Evolutionary conservation across 2,329 filamentous ascomycete species (phyloP), one percentile per base, ranked within the genome.

Genomic region (Fusarium buxicola): DNA sequence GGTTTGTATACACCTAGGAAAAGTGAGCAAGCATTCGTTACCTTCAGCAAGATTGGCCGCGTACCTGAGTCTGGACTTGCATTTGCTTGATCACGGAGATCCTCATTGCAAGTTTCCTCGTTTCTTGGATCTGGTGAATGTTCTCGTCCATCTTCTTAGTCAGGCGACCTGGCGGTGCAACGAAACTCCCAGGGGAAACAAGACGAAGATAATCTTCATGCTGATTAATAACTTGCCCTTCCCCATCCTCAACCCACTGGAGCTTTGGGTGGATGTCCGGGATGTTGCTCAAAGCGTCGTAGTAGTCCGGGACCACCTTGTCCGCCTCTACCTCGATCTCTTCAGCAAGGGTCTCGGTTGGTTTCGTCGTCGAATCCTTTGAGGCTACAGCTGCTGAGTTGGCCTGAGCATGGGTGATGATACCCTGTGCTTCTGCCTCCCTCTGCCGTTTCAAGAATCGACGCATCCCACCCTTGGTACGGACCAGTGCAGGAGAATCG

Each of bases 31-130:
- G 46, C 18, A 30, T 52, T 18, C 35, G 30, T 25, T 12, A 35
- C 5, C 5, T 25, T 28, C 12, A 10, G 36, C 15, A 10, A 24
- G 25, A 21, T n/a, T 21, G 25, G 12, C 13, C 25, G 28, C 81
- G 73, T 86, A 92, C 92, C 85, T 97, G 95, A 47, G 93, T 92
- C 76, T 99, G 95, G 50, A 98, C 87, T 78, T 99, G 95, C 95
- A 99, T 99, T 79, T 99, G 95, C 80, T 98, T 99, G 74, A 99
- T 95, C 60, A 99, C 92, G 44, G 92, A 90, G 74, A 99, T 97
- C 78, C 98, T 99, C 10, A 93, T 93, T 71, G 93, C 96, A 27
- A 99, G 85, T 74, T 97, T 98, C 68, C 95, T 86, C 1, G 95
- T 99, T 72, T 98, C 94, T 75, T 99, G 95, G 84, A 99, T 94